Percentiles rank a stretch among this genome's conserved stretches.
Conservation (phyloP, 2,329 filamentous ascomycete genomes). For the Ascochyta viciae-villosae region DNA sequence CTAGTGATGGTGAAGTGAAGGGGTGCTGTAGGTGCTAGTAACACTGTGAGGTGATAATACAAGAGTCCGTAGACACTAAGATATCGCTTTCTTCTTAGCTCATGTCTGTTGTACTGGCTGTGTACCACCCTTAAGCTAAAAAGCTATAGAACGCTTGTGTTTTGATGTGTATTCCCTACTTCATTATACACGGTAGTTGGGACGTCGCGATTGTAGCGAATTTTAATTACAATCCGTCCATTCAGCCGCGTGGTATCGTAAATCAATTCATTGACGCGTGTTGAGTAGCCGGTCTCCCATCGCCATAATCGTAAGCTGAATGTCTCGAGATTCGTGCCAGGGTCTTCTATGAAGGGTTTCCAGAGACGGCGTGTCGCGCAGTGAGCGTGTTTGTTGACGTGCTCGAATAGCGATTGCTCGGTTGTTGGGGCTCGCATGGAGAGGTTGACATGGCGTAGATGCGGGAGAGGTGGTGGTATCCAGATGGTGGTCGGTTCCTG, state of each 20-base stretch:
- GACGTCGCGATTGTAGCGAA: background rate
- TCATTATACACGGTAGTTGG: background rate
- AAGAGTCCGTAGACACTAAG: too few relatives aligned
- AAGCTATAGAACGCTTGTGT: too few relatives aligned
- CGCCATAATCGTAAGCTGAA: slow-evolving; percentile 20
- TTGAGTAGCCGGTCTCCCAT: slow-evolving; percentile 8
- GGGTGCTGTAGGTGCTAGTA: too few relatives aligned
- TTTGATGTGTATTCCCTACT: background rate
- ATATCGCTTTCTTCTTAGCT: too few relatives aligned
- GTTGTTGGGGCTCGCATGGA: slow-evolving; percentile 1
- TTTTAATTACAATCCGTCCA: background rate
- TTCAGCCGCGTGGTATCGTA: slow-evolving; percentile 1
- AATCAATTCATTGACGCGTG: background rate
- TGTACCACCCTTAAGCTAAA: too few relatives aligned
- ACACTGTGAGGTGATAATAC: too few relatives aligned
- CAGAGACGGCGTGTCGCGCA: slow-evolving; percentile 14
- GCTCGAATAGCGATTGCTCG: background rate
- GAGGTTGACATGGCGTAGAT: slow-evolving; percentile 1
- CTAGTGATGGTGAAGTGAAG: too few relatives aligned
- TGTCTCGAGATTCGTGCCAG: slow-evolving; percentile 4
- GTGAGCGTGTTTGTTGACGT: slow-evolving; percentile 16
- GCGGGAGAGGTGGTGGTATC: slow-evolving; percentile 5
- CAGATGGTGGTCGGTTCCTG: background rate
- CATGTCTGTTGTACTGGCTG: too few relatives aligned
- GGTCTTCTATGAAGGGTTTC: background rate